phyloP scores from a whole-genome alignment of 352 stramenopile genomes.

The Globisporangium takayamanum region DNA sequence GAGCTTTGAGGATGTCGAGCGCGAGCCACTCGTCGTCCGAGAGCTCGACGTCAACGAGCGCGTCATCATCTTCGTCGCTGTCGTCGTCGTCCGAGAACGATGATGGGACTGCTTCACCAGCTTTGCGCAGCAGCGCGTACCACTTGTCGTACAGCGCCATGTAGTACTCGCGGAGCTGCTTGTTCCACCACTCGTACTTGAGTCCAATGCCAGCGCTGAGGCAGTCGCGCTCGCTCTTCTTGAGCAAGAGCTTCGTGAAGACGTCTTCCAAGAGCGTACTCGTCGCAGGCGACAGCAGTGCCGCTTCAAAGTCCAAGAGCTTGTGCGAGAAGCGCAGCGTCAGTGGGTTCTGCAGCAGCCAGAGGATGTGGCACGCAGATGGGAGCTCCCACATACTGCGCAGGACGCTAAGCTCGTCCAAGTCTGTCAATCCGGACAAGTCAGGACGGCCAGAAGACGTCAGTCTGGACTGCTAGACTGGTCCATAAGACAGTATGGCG shows the following conservation, averaged over 20 bases:
- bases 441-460: no score
- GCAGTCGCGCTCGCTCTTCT: slow-evolving; percentile 77
- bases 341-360: slow-evolving; percentile 73
- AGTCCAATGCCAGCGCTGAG: slow-evolving; percentile 69
- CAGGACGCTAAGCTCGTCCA: slow-evolving; percentile 59
- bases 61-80: slow-evolving; percentile 22
- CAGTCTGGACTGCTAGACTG: no score
- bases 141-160: slow-evolving; percentile 76
- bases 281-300: slow-evolving; percentile 63
- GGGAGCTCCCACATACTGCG: slow-evolving; percentile 71
- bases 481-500: no score
- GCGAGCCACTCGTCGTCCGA: slow-evolving; percentile 74
- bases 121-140: slow-evolving; percentile 71
- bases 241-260: slow-evolving; percentile 80
- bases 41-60: slow-evolving; percentile 66
- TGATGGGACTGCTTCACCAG: slow-evolving; percentile 54
- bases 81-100: slow-evolving; percentile 67
- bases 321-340: slow-evolving; percentile 73
- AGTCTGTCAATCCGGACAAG: slow-evolving; percentile 22
- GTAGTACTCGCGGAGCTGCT: slow-evolving; percentile 81
- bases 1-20: slow-evolving; percentile 52
- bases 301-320: slow-evolving; percentile 79
- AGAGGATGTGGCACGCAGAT: slow-evolving; percentile 75
- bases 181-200: slow-evolving; percentile 88
- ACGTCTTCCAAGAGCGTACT: slow-evolving; percentile 74